Evolutionary conservation across 2,329 filamentous ascomycete species (phyloP), one percentile per base, ranked within the genome.

Genomic region (Lasiodiplodia theobromae): DNA sequence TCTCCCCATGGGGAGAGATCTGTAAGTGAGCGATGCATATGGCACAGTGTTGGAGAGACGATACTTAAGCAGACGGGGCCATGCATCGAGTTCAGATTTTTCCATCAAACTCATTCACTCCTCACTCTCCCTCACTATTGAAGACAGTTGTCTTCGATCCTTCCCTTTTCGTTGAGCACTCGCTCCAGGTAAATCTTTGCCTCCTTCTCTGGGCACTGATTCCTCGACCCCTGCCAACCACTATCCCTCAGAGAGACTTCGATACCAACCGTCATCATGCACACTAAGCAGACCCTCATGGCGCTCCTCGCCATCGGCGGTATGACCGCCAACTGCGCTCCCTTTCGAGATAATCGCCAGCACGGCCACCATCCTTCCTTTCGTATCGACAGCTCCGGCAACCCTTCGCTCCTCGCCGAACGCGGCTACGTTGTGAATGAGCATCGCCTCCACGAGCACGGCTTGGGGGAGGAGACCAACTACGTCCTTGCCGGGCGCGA

Each of bases 271-370:
- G 28, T 11, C 16, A 31, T 6, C 28, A 37, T n/a, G 28, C 53
- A 34, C 7, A 37, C 52, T 11, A 54, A 54, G 16, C 10, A 54
- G 18, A 16, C 34, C 38, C 6, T 60, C 37, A 28, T 44, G 38
- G 37, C 56, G 11, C 37, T 60, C 37, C 11, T 44, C 37, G 37
- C 56, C 56, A 60, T 60, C 37, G 56, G 56, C 21, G 56, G n/a
- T 23, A 44, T 60, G 18, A 18, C 40, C 21, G 56, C 37, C 12
- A 47, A 28, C 21, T 44, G 37, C 37, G 56, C 56, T 37, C 56
- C 56, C 11, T 7, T 47, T 6, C 31, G 31, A 34, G 8, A 10
- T 10, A 2, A 10, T 8, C 1, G 1, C 31, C 31, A 34, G 8
- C 8, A 10, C 2, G 31, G 2, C 8, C 8, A 34, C 31, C 6